Evolutionary conservation across 2,329 filamentous ascomycete genomes (phyloP).

Genomic region (Tolypocladium ophioglossoides): DNA sequence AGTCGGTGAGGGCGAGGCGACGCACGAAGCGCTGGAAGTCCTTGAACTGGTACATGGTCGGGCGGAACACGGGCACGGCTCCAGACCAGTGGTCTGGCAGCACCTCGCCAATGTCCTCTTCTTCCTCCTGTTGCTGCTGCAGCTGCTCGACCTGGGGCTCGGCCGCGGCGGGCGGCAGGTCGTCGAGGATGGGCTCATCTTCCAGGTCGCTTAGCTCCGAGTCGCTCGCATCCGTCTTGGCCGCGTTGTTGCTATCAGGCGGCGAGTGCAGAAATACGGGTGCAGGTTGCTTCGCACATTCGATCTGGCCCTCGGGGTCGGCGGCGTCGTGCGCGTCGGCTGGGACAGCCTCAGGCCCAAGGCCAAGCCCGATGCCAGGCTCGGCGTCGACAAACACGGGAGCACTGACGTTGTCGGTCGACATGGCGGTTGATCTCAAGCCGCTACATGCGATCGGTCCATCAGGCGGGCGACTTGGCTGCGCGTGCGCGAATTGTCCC

Average conservation of each 20-base stretch:
- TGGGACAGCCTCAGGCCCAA: conserved; percentile 7
- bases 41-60: conserved; percentile 88
- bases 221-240: conserved; percentile 49
- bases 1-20: conserved; percentile 6
- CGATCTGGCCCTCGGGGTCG: conserved; percentile 16
- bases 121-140: conserved; percentile 22
- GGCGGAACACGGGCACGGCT: conserved; percentile 86
- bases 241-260: conserved; percentile 51
- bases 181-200: conserved; percentile 34
- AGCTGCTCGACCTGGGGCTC: conserved; percentile 6
- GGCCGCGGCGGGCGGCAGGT: conserved; percentile 13
- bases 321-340: conserved; percentile 15
- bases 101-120: conserved; percentile 65
- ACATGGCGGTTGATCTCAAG: conserved; percentile 35
- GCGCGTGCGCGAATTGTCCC: background rate
- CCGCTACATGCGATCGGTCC: conserved; percentile 24
- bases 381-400: conserved; percentile 21
- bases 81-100: conserved; percentile 84
- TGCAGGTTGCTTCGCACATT: conserved; percentile 23
- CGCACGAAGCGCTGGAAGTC: conserved; percentile 86
- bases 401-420: conserved; percentile 43
- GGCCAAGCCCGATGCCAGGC: conserved; percentile 1
- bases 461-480: conserved; percentile 14
- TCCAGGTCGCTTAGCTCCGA: conserved; percentile 59
- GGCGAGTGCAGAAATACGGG: conserved; percentile 48